phyloP scores from a whole-genome alignment of 768 basidiomycete genomes.

The Calocybe gangraenosa region DNA sequence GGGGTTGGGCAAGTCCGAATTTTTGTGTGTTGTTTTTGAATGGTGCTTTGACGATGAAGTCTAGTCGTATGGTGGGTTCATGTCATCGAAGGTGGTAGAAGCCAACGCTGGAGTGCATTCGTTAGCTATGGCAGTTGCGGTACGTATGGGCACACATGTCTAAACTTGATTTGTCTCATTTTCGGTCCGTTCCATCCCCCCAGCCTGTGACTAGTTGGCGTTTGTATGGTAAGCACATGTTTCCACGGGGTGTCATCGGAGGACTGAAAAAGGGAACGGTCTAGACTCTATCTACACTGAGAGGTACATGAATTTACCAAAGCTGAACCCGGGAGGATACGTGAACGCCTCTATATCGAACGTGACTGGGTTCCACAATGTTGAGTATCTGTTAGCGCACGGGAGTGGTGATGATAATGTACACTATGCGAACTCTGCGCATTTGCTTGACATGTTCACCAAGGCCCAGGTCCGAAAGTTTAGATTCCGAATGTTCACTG shows the following conservation, averaged over 20 bases:
- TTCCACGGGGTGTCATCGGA: background rate
- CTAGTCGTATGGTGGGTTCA: slow-evolving; percentile 98
- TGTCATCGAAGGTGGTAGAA: slow-evolving; percentile 91
- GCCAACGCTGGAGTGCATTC: slow-evolving; percentile 86
- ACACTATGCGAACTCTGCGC: slow-evolving; percentile 89
- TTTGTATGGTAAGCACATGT: slow-evolving; percentile 55
- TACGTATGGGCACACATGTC: slow-evolving; percentile 32
- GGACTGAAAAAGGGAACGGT: background rate
- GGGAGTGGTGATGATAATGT: slow-evolving; percentile 98
- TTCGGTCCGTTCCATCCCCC: too few relatives aligned
- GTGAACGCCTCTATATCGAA: slow-evolving; percentile 82
- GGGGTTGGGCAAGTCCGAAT: slow-evolving; percentile 83
- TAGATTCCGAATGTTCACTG: slow-evolving; percentile 95
- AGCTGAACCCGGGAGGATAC: slow-evolving; percentile 82
- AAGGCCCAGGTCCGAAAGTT: slow-evolving; percentile 65
- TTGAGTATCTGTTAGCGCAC: slow-evolving; percentile 83
- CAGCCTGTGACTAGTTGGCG: slow-evolving; percentile 89
- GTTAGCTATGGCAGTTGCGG: slow-evolving; percentile 87
- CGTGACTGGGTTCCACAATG: slow-evolving; percentile 79
- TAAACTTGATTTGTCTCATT: too few relatives aligned
- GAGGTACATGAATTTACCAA: slow-evolving; percentile 89
- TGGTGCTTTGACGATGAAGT: too few relatives aligned
- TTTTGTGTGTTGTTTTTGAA: too few relatives aligned
- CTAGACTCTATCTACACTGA: slow-evolving; percentile 96
- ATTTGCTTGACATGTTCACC: slow-evolving; percentile 91